Evolutionary conservation across 148 eudicot genomes (phyloP).

Genomic region (Rhododendron molle): DNA sequence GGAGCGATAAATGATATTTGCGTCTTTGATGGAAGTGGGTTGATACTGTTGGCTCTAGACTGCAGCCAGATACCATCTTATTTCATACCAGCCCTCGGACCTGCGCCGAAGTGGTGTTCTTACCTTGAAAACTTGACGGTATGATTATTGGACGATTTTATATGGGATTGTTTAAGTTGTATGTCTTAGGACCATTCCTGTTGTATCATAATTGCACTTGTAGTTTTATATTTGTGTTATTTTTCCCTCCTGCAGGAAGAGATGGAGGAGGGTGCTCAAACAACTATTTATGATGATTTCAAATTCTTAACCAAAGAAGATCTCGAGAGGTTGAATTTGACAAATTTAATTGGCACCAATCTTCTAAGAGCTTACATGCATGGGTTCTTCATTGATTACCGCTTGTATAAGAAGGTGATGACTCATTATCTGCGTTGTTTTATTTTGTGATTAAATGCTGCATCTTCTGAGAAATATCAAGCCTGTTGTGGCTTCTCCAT

Average conservation of each 20-base stretch:
- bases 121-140: slow-evolving; percentile 83
- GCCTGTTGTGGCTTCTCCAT: neutral
- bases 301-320: slow-evolving; percentile 87
- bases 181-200: neutral
- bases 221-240: slow-evolving; percentile 10
- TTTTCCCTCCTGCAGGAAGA: slow-evolving; percentile 57
- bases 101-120: slow-evolving; percentile 97
- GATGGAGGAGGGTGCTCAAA: slow-evolving; percentile 79
- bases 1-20: slow-evolving; percentile 86
- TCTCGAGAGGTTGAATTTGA: slow-evolving; percentile 61
- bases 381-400: slow-evolving; percentile 72
- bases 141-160: slow-evolving; percentile 15
- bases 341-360: slow-evolving; percentile 77
- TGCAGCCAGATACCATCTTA: slow-evolving; percentile 78
- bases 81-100: slow-evolving; percentile 89
- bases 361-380: slow-evolving; percentile 89
- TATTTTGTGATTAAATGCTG: neutral
- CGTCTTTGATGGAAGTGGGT: slow-evolving; percentile 68
- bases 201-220: slow-evolving; percentile 5
- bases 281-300: slow-evolving; percentile 86
- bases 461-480: neutral
- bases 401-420: slow-evolving; percentile 68
- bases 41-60: slow-evolving; percentile 81
- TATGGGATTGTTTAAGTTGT: neutral
- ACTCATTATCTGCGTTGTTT: neutral